Base-by-base conservation (phyloP, 306 rosid genomes). In the Lotus japonicus region DNA sequence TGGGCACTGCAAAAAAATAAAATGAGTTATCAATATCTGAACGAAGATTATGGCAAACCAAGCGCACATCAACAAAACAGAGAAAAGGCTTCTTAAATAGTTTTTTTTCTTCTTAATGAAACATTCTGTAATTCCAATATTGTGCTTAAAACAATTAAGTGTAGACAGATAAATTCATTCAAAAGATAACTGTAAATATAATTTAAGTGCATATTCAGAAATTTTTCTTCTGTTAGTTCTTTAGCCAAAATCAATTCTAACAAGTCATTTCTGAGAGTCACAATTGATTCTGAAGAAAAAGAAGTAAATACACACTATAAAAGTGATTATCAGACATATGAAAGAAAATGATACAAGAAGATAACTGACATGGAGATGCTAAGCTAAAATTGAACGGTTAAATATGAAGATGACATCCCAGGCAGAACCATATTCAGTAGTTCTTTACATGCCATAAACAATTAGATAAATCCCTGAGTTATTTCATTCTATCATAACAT, bases 1-100 rank as follows among this genome's bases (percentile, higher is more conserved):
- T 88, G 31, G 99, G 99, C 91, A 95, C 97, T 95, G 92, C 70
- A 84, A 35, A 50, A 72, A 8, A 39, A 5, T 50, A 21, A 16
- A 52, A n/a, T n/a, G n/a, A n/a, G 53, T 49, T 2, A 8, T 16
- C 33, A 38, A 71, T 15, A 53, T 4, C 2, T 31, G 11, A 43
- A 62, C 6, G 43, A 8, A 65, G 42, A 31, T 54, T 11, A 39
- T 52, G 49, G 8, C 19, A 17, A 13, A 39, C 4, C 19, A 46
- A 46, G 54, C 5, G 1, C 56, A 13, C 16, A 31, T 19, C 14
- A 23, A 39, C 33, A 38, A 36, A 15, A 23, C 26, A 2, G 18
- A 64, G 10, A 66, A 51, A 8, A 1, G 3, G 18, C 14, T 7
- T 8, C 55, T 58, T 7, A 16, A 71, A 21, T 21, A 21, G 23